Percentiles rank a stretch among this genome's conserved stretches.
Conservation (phyloP, 2,329 filamentous ascomycete species). For the Cladosporium sp. region DNA sequence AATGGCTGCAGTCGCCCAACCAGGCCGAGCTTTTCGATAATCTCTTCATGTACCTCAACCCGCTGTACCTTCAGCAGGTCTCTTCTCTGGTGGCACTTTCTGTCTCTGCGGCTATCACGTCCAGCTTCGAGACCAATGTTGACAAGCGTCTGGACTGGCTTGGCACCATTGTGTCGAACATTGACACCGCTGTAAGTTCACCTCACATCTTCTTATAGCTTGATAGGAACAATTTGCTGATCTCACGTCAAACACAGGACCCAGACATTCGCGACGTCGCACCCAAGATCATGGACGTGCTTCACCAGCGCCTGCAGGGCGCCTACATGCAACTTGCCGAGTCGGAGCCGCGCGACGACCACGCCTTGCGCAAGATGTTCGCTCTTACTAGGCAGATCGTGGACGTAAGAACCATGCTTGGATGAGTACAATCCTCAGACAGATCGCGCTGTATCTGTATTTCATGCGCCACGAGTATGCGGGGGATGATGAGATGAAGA, state of each 20-base stretch:
- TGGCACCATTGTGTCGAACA: conserved; percentile 46
- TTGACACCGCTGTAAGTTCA: conserved; percentile 47
- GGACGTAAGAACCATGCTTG: conserved; percentile 16
- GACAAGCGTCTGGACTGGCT: conserved; percentile 54
- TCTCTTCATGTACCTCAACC: conserved; percentile 53
- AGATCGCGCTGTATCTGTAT: too few relatives aligned
- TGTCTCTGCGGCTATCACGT: conserved; percentile 56
- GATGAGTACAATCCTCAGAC: background rate
- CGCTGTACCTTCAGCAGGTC: conserved; percentile 49
- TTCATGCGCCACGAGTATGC: too few relatives aligned
- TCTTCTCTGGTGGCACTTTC: conserved; percentile 55
- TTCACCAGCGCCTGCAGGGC: conserved; percentile 50
- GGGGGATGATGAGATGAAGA: too few relatives aligned
- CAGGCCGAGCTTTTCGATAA: conserved; percentile 57
- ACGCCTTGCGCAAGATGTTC: conserved; percentile 30
- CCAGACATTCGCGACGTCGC: conserved; percentile 50
- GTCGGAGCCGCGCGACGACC: conserved; percentile 44
- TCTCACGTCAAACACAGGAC: conserved; percentile 16
- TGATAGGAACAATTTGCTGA: background rate
- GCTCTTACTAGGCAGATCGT: conserved; percentile 24
- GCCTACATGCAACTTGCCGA: conserved; percentile 53
- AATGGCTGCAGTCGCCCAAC: conserved; percentile 57
- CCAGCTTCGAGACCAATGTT: conserved; percentile 48
- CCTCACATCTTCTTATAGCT: background rate
- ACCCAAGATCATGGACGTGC: conserved; percentile 54